phyloP scores from a whole-genome alignment of 129 eudicot genomes.

The Calendula officinalis region DNA sequence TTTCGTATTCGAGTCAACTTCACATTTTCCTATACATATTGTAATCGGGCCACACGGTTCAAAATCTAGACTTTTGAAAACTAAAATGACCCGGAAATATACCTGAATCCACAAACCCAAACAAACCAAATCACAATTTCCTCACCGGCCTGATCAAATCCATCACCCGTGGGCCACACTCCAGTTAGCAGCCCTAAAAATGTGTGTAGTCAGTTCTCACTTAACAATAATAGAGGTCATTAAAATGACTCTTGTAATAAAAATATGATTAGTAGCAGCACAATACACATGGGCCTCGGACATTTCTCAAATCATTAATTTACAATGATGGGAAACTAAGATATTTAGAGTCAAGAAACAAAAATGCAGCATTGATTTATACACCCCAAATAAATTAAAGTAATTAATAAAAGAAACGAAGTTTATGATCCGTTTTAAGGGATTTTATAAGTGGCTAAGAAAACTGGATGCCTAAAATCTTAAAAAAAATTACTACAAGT shows the following conservation, averaged over 20 bases:
- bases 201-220: constrained; percentile 39
- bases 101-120: constrained; percentile 89
- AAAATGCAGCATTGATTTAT: constrained; percentile 17
- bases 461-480: not conserved
- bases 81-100: constrained; percentile 82
- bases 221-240: too few species aligned
- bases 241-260: too few species aligned
- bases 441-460: constrained; percentile 8
- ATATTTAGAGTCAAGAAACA: too few species aligned
- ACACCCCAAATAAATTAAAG: not conserved
- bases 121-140: constrained; percentile 51
- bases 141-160: constrained; percentile 89
- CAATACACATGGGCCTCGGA: too few species aligned
- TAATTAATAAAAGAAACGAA: not conserved
- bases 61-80: constrained; percentile 45
- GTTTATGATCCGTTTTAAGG: not conserved
- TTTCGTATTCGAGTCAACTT: constrained; percentile 72
- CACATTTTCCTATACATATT: constrained; percentile 88
- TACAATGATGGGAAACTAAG: too few species aligned
- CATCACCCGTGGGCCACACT: constrained; percentile 98
- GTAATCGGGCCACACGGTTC: constrained; percentile 89
- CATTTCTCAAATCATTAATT: too few species aligned
- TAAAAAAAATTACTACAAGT: not conserved
- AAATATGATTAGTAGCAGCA: too few species aligned
- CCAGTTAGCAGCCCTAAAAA: constrained; percentile 97